Evolutionary conservation across 225 moss, liverwort and hornwort genomes (phyloP).

Genomic region (Anthoceros angustus): DNA sequence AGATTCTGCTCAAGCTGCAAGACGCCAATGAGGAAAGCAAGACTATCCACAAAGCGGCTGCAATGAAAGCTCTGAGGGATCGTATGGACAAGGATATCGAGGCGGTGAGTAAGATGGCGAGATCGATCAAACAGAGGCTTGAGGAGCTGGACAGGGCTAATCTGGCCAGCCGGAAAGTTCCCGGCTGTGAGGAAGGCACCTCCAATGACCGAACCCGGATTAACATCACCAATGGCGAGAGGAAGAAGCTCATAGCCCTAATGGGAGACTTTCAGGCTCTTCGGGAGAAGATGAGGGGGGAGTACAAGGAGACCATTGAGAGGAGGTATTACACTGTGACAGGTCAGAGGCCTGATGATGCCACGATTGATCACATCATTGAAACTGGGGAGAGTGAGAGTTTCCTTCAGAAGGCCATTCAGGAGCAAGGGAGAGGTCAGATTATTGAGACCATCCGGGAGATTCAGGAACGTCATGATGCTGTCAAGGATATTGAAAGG

Average conservation of each 20-base stretch:
- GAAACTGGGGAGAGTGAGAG: neutral
- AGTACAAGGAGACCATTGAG: slow-evolving; percentile 1
- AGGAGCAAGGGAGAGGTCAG: slow-evolving; percentile 3
- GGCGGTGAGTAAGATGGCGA: neutral
- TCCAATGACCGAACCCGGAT: neutral
- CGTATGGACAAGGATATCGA: slow-evolving; percentile 5
- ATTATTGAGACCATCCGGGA: neutral
- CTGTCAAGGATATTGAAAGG: slow-evolving; percentile 2
- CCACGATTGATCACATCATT: slow-evolving; percentile 2
- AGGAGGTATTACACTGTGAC: slow-evolving; percentile 1
- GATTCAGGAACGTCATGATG: neutral
- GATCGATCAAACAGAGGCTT: slow-evolving; percentile 1
- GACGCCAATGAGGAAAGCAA: slow-evolving; percentile 1
- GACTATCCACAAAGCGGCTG: neutral
- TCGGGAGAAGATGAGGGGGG: slow-evolving; percentile 4
- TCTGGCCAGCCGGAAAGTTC: neutral
- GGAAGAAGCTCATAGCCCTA: neutral
- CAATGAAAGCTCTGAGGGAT: neutral
- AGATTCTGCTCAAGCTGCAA: slow-evolving; percentile 1
- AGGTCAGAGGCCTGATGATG: slow-evolving; percentile 1
- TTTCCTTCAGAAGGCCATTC: neutral
- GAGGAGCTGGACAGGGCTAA: slow-evolving; percentile 2
- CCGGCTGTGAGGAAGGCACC: neutral
- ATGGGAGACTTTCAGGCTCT: slow-evolving; percentile 1
- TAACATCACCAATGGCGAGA: slow-evolving; percentile 3